phyloP scores from a whole-genome alignment of 768 basidiomycete genomes.

The Russula sp. region DNA sequence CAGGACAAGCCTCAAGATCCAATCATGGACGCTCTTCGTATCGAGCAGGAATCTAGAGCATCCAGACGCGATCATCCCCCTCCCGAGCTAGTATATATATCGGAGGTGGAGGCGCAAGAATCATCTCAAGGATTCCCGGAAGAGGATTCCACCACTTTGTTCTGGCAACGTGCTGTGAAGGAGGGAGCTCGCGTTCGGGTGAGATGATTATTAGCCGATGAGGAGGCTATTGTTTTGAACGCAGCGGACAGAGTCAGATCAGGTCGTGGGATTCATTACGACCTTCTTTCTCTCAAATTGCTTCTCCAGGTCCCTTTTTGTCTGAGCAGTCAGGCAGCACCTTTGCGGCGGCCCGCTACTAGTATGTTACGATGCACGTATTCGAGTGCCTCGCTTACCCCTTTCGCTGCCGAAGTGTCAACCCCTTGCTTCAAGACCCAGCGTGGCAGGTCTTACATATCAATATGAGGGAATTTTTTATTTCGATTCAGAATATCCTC shows the following conservation, averaged over 20 bases:
- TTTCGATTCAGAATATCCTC: constrained; percentile 49
- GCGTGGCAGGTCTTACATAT: constrained; percentile 39
- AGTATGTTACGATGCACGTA: constrained; percentile 38
- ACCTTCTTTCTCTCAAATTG: constrained; percentile 29
- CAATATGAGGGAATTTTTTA: constrained; percentile 42
- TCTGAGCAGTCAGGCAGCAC: constrained; percentile 56
- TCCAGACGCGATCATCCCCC: neutral
- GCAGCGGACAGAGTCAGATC: constrained; percentile 37
- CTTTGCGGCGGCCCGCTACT: constrained; percentile 52
- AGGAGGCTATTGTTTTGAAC: neutral
- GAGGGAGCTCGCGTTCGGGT: constrained; percentile 9
- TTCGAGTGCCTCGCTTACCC: neutral
- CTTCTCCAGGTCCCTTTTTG: constrained; percentile 49
- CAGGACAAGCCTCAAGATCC: constrained; percentile 74
- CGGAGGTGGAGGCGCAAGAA: constrained; percentile 1
- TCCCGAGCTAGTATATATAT: constrained; percentile 14
- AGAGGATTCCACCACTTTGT: neutral
- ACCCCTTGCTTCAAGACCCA: constrained; percentile 40
- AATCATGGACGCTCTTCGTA: constrained; percentile 53
- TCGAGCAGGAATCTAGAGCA: constrained; percentile 16
- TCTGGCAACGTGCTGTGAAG: constrained; percentile 12
- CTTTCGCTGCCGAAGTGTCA: constrained; percentile 36
- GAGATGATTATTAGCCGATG: neutral
- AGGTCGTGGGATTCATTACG: constrained; percentile 62
- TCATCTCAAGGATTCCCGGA: neutral